These are phyloP conservation scores for Stentor coeruleus DNA, from an alignment of 73 alveolate genomes.

Conservation along the genomic window DNA sequence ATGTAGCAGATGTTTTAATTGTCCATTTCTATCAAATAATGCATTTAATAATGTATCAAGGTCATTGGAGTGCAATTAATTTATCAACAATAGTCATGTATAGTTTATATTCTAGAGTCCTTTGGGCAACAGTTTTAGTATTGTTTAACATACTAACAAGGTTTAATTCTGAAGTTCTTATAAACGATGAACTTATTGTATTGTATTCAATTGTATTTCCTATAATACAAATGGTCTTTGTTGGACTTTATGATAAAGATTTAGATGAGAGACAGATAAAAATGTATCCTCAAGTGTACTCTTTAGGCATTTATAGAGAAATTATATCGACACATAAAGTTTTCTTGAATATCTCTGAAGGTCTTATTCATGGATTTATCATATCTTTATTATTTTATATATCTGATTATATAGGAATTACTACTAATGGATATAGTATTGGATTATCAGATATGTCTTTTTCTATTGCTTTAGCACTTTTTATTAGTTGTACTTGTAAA, in stretches of 20 bases:
- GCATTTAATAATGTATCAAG: neutral
- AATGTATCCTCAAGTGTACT: neutral
- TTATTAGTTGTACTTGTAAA: no score
- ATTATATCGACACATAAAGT: no score
- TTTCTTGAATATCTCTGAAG: no score
- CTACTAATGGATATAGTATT: no score
- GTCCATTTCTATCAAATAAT: neutral
- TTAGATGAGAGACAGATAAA: neutral
- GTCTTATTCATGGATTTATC: no score
- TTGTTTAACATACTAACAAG: neutral
- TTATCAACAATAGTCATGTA: neutral
- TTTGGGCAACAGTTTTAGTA: neutral
- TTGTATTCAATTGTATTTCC: neutral
- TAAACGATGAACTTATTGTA: neutral
- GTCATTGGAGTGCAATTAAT: neutral
- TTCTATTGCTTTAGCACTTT: no score
- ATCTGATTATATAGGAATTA: no score
- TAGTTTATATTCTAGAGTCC: neutral
- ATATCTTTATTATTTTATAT: no score
- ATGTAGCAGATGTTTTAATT: neutral
- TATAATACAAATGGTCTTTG: neutral
- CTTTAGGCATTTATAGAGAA: neutral
- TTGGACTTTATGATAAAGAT: slow-evolving; percentile 10
- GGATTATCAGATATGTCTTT: no score
- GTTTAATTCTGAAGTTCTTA: neutral